Conservation (phyloP, 768 basidiomycete species). For the Amanita thiersii region DNA sequence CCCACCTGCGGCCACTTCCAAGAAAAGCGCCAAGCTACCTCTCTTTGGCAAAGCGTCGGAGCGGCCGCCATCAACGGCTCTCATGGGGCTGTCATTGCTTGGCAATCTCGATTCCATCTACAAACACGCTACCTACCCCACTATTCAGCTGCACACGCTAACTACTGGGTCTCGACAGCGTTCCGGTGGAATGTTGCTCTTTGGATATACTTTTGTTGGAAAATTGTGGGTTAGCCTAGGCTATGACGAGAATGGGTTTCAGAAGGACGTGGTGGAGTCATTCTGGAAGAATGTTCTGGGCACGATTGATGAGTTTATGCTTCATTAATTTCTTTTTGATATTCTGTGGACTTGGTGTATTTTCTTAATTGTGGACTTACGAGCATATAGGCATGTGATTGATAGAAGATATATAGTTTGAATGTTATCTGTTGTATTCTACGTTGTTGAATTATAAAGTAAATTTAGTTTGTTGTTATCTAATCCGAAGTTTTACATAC, state of each 20-base stretch:
- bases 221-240: conserved; percentile 76
- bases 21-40: conserved; percentile 14
- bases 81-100: conserved; percentile 76
- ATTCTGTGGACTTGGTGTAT: neutral
- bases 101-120: conserved; percentile 82
- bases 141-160: conserved; percentile 57
- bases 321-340: conserved; percentile 3
- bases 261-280: conserved; percentile 44
- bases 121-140: conserved; percentile 54
- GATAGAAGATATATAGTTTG: neutral
- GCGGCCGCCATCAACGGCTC: conserved; percentile 47
- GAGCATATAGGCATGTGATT: neutral
- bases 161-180: conserved; percentile 84
- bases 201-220: conserved; percentile 69
- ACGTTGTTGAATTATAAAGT: no score
- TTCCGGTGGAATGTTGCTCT: conserved; percentile 70
- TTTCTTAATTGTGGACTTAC: conserved; percentile 1
- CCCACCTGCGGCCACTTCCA: conserved; percentile 12
- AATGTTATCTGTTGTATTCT: no score
- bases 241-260: conserved; percentile 73
- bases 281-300: conserved; percentile 61
- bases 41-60: conserved; percentile 5
- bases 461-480: no score
- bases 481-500: no score
- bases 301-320: conserved; percentile 52